Base-by-base conservation (phyloP, 345 rosid genomes). In the Populus simonii region DNA sequence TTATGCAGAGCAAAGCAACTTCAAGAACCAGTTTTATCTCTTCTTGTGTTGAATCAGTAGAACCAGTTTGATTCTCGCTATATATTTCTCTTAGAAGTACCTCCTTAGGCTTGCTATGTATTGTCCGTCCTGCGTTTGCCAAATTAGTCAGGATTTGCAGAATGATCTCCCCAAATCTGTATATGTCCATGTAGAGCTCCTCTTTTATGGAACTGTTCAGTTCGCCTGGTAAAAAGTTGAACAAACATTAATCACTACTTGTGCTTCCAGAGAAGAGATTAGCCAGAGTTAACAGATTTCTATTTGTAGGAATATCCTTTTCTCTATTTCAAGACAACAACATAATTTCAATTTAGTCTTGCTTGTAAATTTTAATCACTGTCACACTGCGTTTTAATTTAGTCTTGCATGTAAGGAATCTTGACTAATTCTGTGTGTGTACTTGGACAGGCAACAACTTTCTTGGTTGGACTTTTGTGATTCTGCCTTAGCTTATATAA, bases 101-200 rank as follows among this genome's bases (percentile, higher is more conserved):
- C 77, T 91, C 97, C 75, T 75, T 86, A 23, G 94, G 86, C 86
- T 85, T 92, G 82, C 65, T 87, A 59, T 88, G 90, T 45, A 83
- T 75, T 84, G 65, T 84, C 73, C 79, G 68, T 41, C 91, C 91
- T 0, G 78, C 87, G 72, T 87, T 80, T 78, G 39, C 81, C 55
- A 83, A 77, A 43, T 92, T 91, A 0, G 88, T 86, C 79, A 95
- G 78, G 81, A 95, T 82, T 82, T 95, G 94, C 36, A 92, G 63
- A 76, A 90, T 65, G 49, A 92, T 86, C 90, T 92, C 91, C 65
- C 98, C 99, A 59, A 93, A 93, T 78, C 77, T 88, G 83, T 88
- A 91, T 41, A 90, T 76, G 59, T 95, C 99, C 67, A 49, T 78
- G 80, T 72, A 70, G 72, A 86, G 88, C 73, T 91, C 93, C 33